These are phyloP conservation scores for Arachis stenosperma DNA, from an alignment of 306 rosid species.

Conservation along the genomic window DNA sequence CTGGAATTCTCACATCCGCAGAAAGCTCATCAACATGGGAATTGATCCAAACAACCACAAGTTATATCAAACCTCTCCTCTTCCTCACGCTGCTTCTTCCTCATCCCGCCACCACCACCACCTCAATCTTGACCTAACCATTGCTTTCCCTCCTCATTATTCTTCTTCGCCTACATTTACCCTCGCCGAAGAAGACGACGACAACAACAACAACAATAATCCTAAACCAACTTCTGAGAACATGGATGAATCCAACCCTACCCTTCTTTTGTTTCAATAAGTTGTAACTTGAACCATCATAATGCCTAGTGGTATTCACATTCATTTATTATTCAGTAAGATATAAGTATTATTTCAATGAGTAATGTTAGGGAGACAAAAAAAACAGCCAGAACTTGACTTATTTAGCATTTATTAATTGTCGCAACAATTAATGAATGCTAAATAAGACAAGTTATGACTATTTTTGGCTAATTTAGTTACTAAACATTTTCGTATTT, in stretches of 20 bases:
- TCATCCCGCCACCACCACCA: constrained; percentile 16
- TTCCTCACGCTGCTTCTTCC: constrained; percentile 9
- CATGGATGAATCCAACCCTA: constrained; percentile 34
- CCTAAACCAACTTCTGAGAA: constrained; percentile 24
- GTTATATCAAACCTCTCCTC: constrained; percentile 38
- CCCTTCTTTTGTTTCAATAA: constrained; percentile 48
- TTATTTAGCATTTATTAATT: no score
- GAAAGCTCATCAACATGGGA: constrained; percentile 58
- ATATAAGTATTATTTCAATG: no score
- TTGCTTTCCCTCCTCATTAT: constrained; percentile 51
- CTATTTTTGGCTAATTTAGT: no score
- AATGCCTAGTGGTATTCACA: no score
- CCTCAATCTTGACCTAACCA: constrained; percentile 63
- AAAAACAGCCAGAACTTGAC: no score
- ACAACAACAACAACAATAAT: background rate
- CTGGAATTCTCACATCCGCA: constrained; percentile 66
- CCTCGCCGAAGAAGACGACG: constrained; percentile 6
- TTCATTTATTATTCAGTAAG: no score
- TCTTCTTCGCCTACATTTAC: background rate
- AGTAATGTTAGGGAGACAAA: no score
- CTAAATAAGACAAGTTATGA: no score
- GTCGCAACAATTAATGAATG: no score
- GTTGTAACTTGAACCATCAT: background rate
- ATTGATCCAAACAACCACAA: constrained; percentile 65
- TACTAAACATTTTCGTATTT: no score